Evolutionary conservation across 306 rosid species (phyloP), one percentile per base, ranked within the genome.

Genomic region (Fragaria nilgerrensis): DNA sequence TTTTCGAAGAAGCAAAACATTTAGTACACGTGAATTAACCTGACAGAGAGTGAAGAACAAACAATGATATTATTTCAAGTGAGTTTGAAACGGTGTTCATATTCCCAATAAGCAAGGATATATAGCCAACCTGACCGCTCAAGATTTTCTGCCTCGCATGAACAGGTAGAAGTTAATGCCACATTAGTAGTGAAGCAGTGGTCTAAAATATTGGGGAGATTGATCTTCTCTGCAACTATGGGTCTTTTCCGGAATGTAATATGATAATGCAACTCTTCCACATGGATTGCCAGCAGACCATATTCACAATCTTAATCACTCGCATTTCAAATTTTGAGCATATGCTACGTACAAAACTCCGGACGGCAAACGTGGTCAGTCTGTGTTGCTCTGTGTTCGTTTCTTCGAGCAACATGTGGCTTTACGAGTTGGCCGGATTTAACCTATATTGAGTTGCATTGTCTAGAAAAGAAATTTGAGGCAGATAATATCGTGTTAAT

Each of bases 211-310:
- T 20, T 20, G 9, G 12, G 2, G 68, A 41, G 37, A 9, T 78
- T 20, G 49, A 67, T 10, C 16, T 73, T 25, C 7, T 25, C 13
- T 25, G 27, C 74, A 70, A 25, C 25, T 11, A 19, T 58, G 77
- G 66, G 49, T 22, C 0, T 50, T 25, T 72, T 72, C 68, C 6
- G 44, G 50, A n/a, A 37, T 41, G 1, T 25, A 34, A 34, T 0
- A 19, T 27, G 78, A 73, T 41, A 32, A 45, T 58, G 22, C 75
- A 56, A 22, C 63, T 52, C 71, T 45, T 64, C 41, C 83, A 83
- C 86, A 67, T 84, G 84, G 52, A 74, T 25, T 61, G 44, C 63
- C 68, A 66, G 69, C 78, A 58, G 45, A 52, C 36, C 52, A 47
- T 17, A 25, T 17, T 47, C 68, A 25, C 61, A 16, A 23, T 63